phyloP scores from a whole-genome alignment of 1,284 basidiomycete species.

The Trichosporon inkin region DNA sequence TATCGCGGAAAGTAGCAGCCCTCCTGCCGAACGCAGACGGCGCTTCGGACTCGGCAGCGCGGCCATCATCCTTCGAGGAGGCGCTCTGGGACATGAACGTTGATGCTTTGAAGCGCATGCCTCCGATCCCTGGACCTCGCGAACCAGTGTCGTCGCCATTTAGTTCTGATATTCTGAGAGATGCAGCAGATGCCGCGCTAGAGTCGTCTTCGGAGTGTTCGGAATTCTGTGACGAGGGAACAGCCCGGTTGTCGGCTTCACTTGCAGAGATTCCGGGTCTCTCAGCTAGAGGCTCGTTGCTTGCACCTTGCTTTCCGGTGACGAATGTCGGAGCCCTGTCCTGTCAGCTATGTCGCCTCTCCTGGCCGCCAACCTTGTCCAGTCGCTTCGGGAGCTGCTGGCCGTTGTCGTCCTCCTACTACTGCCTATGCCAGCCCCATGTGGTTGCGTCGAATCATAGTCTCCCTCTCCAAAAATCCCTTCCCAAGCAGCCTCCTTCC shows the following conservation, averaged over 20 bases:
- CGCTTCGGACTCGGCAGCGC: background rate
- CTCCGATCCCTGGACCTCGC: slow-evolving; percentile 2
- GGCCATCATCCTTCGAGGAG: too few relatives aligned
- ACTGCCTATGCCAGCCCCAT: slow-evolving; percentile 20
- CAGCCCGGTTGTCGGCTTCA: too few relatives aligned
- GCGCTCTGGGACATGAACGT: slow-evolving; percentile 1
- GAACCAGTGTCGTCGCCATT: background rate
- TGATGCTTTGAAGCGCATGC: background rate
- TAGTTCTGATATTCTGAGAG: too few relatives aligned
- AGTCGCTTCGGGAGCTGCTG: slow-evolving; percentile 59
- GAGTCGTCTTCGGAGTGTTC: slow-evolving; percentile 10
- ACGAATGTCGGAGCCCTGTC: slow-evolving; percentile 66
- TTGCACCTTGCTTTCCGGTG: background rate
- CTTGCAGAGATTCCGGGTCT: too few relatives aligned
- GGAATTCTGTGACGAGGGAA: too few relatives aligned
- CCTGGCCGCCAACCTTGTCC: slow-evolving; percentile 56
- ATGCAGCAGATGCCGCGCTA: slow-evolving; percentile 19
- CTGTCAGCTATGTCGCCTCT: background rate
- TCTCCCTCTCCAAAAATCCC: slow-evolving; percentile 75
- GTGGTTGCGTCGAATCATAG: slow-evolving; percentile 43
- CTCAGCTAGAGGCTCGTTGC: too few relatives aligned
- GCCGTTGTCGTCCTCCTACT: slow-evolving; percentile 38
- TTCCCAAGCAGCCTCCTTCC: slow-evolving; percentile 72
- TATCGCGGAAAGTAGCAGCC: slow-evolving; percentile 29
- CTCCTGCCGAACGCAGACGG: slow-evolving; percentile 31